phyloP scores from a whole-genome alignment of 371 early-diverging fungal species.

The Rhizopus delemar region DNA sequence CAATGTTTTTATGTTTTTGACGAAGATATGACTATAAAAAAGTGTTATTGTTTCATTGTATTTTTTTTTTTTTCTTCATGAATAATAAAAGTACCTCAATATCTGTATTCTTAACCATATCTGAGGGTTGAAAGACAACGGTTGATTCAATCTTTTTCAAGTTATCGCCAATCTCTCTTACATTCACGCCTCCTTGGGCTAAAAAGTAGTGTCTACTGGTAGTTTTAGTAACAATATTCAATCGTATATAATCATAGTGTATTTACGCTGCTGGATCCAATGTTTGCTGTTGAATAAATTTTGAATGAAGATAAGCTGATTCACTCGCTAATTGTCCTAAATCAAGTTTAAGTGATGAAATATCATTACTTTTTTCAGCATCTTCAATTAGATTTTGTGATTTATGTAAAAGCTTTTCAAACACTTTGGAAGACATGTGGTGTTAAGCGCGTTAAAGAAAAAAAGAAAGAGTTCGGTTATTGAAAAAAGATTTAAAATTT shows the following conservation, averaged over 20 bases:
- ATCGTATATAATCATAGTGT: background rate
- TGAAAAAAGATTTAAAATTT: background rate
- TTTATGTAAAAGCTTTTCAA: conserved; percentile 66
- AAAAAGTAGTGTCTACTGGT: conserved; percentile 59
- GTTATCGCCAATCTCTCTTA: conserved; percentile 59
- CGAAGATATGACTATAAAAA: conserved; percentile 61
- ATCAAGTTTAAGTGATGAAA: conserved; percentile 71
- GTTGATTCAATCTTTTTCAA: conserved; percentile 63
- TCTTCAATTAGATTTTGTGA: conserved; percentile 72
- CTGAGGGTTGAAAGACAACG: conserved; percentile 68
- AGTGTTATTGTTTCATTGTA: background rate
- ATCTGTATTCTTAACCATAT: conserved; percentile 70
- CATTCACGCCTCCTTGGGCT: conserved; percentile 76
- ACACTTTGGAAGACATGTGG: conserved; percentile 18
- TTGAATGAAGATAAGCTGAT: conserved; percentile 67
- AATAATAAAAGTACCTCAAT: conserved; percentile 62
- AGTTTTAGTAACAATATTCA: background rate
- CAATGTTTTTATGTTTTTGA: conserved; percentile 71
- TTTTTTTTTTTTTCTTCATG: background rate
- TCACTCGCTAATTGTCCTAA: conserved; percentile 78
- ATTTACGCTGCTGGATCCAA: conserved; percentile 54
- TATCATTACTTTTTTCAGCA: conserved; percentile 46
- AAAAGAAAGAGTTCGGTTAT: background rate
- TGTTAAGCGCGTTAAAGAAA: background rate
- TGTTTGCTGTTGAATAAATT: conserved; percentile 42